Percentiles rank a stretch among this genome's conserved stretches.
Evolutionary conservation across 1,284 basidiomycete species (phyloP).

Genomic region (Leccinum pachyderme): DNA sequence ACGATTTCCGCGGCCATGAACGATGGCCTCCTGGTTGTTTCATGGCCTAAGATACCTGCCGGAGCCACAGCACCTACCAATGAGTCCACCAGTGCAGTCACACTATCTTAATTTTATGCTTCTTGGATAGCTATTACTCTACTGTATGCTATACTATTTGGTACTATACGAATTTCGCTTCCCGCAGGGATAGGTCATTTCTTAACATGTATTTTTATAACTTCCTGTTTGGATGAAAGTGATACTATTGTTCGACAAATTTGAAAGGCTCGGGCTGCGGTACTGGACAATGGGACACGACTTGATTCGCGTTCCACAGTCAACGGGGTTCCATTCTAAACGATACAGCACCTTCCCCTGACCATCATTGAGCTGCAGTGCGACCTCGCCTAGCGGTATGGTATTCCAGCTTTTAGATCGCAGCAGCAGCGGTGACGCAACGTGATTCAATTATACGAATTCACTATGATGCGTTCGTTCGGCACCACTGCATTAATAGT

Average conservation of each 20-base stretch:
- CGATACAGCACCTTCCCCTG: not conserved
- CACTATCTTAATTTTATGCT: slow-evolving; percentile 10
- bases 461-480: not conserved
- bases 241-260: not conserved
- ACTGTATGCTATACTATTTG: slow-evolving; percentile 20
- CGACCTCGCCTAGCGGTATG: not conserved
- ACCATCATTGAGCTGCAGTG: not conserved
- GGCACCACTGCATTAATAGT: not conserved
- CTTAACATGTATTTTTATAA: not conserved
- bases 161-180: slow-evolving; percentile 11
- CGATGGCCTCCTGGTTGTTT: slow-evolving; percentile 31
- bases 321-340: not conserved
- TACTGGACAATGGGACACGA: not conserved
- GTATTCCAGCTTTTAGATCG: not conserved
- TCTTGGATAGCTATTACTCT: not conserved
- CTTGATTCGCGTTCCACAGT: not conserved
- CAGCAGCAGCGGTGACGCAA: not conserved
- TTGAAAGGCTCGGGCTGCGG: not conserved
- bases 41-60: slow-evolving; percentile 27
- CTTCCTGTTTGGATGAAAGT: not conserved
- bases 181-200: not conserved
- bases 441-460: not conserved
- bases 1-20: slow-evolving; percentile 36
- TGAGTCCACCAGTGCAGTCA: slow-evolving; percentile 5
- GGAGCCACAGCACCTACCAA: slow-evolving; percentile 15